Percentiles rank a stretch among this genome's conserved stretches.
phyloP scores from a whole-genome alignment of 495 filamentous ascomycete species.

The Penicillium odoratum region DNA sequence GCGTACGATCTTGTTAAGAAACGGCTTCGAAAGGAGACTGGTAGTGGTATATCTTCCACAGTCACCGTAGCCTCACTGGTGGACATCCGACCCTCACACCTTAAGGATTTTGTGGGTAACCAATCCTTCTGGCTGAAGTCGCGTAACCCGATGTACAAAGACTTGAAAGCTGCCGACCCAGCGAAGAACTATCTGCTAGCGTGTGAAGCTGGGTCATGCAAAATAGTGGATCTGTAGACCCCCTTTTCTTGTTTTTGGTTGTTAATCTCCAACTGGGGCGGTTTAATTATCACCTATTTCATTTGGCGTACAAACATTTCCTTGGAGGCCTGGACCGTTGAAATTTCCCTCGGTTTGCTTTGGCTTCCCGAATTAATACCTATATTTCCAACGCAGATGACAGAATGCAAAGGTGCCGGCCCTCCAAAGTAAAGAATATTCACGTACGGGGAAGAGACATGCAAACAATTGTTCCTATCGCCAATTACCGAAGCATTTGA shows the following conservation, averaged over 20 bases:
- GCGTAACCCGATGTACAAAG: constrained; percentile 49
- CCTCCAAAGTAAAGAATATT: too few species aligned
- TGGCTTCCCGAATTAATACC: too few species aligned
- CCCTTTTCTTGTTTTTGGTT: background rate
- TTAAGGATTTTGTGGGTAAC: constrained; percentile 52
- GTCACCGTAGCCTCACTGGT: constrained; percentile 37
- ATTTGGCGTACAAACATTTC: constrained; percentile 1
- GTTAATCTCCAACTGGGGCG: background rate
- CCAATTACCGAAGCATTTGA: background rate
- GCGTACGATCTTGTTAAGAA: constrained; percentile 40
- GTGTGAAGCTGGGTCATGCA: constrained; percentile 52
- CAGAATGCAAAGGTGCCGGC: too few species aligned
- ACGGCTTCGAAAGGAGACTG: constrained; percentile 40
- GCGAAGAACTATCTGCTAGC: constrained; percentile 48
- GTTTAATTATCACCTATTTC: background rate
- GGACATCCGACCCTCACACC: constrained; percentile 41
- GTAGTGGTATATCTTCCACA: constrained; percentile 39
- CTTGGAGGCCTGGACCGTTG: background rate
- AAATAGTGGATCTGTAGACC: constrained; percentile 32
- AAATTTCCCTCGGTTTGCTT: too few species aligned
- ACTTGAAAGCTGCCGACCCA: constrained; percentile 39
- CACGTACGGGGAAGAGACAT: too few species aligned
- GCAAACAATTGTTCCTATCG: too few species aligned
- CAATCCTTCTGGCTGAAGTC: constrained; percentile 53
- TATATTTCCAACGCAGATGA: too few species aligned